These are phyloP conservation scores for Jaltomata sinuosa DNA, from an alignment of 257 asterid species.

Conservation along the genomic window DNA sequence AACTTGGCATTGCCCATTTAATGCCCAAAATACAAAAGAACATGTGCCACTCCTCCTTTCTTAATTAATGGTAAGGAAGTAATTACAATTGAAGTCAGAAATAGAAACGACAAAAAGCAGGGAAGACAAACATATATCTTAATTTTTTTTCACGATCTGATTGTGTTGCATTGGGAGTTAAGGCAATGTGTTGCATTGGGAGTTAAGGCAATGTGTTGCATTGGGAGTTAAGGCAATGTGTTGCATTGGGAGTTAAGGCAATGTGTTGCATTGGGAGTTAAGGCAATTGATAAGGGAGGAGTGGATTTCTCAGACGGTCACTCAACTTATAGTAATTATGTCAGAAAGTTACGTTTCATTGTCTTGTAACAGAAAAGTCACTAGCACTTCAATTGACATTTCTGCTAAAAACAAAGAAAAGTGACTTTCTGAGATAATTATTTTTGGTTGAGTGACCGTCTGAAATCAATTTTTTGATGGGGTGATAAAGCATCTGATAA, in stretches of 20 bases:
- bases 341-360: background rate
- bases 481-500: background rate
- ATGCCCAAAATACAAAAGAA: background rate
- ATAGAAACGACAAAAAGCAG: background rate
- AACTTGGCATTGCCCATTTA: background rate
- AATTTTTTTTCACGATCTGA: background rate
- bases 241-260: too few species aligned
- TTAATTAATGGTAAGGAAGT: background rate
- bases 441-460: background rate
- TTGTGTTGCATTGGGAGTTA: too few species aligned
- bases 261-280: background rate
- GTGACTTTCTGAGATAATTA: background rate
- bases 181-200: too few species aligned
- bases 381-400: background rate
- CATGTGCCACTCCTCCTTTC: background rate
- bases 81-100: background rate
- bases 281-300: background rate
- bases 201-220: too few species aligned
- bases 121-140: background rate
- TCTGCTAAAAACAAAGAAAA: background rate
- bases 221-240: too few species aligned
- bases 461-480: background rate
- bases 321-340: background rate
- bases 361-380: background rate
- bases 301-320: background rate